phyloP scores from a whole-genome alignment of 495 filamentous ascomycete genomes.

The Aspergillus funiculosus region DNA sequence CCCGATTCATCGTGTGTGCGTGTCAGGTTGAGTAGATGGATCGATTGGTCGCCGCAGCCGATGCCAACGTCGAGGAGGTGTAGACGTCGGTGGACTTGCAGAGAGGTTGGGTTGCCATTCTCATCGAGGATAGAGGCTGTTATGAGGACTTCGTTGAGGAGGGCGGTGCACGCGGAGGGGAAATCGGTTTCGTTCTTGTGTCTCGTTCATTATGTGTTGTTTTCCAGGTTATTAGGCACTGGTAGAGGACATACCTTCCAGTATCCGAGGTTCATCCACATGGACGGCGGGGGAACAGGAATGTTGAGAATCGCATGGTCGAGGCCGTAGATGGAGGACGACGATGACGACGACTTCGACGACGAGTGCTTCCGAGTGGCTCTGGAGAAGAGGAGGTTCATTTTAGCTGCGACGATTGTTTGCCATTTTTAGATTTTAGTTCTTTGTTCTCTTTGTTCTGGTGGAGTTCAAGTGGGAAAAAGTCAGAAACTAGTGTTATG shows the following conservation, averaged over 20 bases:
- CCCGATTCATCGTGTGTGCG: not conserved
- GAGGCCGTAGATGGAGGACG: conserved; percentile 24
- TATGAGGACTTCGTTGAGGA: conserved; percentile 39
- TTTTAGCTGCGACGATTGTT: no score
- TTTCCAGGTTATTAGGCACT: not conserved
- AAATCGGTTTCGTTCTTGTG: conserved; percentile 27
- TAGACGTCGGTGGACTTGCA: conserved; percentile 9
- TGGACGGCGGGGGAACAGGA: conserved; percentile 25
- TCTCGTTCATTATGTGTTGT: not conserved
- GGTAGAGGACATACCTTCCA: conserved; percentile 25
- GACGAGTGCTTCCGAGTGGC: no score
- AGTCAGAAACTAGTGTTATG: no score
- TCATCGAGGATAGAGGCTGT: conserved; percentile 25
- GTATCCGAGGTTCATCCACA: conserved; percentile 43
- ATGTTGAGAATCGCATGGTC: conserved; percentile 34
- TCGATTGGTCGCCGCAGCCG: conserved; percentile 46
- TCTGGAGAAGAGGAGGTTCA: no score
- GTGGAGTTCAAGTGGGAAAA: no score
- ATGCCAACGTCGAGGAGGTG: conserved; percentile 44
- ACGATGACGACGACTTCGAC: no score
- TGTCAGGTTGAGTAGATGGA: conserved; percentile 21
- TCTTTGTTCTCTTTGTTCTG: no score
- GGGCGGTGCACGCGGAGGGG: conserved; percentile 35
- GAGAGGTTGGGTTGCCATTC: not conserved
- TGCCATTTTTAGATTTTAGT: no score